Conservation (phyloP, 2,329 filamentous ascomycete species). For the Tothia fuscella region DNA sequence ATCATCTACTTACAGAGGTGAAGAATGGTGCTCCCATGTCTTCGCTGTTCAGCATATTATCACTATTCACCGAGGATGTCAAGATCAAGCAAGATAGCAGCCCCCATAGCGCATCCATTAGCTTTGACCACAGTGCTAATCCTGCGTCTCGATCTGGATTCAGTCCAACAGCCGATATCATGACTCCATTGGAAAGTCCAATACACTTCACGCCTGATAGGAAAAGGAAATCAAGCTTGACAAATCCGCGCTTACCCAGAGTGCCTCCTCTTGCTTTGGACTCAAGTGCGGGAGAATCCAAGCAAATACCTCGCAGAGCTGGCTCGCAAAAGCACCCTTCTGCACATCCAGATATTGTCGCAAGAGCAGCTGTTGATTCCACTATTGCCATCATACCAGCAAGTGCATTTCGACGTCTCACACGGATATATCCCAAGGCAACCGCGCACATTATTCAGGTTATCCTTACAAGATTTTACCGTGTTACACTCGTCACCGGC, state of each 20-base stretch:
- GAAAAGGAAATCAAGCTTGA: constrained; percentile 21
- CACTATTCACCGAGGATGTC: constrained; percentile 91
- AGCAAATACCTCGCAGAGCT: not conserved
- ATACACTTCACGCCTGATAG: not conserved
- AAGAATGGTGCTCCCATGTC: constrained; percentile 98
- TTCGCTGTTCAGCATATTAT: constrained; percentile 92
- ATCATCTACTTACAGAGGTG: constrained; percentile 91
- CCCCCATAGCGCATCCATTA: constrained; percentile 37
- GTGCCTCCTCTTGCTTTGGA: constrained; percentile 71
- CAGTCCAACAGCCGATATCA: not conserved
- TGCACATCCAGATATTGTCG: constrained; percentile 91
- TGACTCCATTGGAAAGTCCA: constrained; percentile 3
- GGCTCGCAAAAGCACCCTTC: constrained; percentile 50
- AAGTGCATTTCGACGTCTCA: constrained; percentile 84
- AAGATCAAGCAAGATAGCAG: constrained; percentile 59
- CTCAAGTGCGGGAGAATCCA: constrained; percentile 5
- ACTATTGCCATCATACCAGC: constrained; percentile 98
- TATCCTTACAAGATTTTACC: constrained; percentile 83
- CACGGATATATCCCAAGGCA: constrained; percentile 87
- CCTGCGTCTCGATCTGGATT: not conserved
- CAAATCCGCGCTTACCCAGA: constrained; percentile 33
- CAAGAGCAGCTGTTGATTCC: constrained; percentile 89
- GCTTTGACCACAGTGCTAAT: not conserved
- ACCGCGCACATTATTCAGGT: constrained; percentile 97
- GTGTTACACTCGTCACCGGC: constrained; percentile 87